Conservation (phyloP, 2,329 filamentous ascomycete species). For the Tolypocladium pustulatum region DNA sequence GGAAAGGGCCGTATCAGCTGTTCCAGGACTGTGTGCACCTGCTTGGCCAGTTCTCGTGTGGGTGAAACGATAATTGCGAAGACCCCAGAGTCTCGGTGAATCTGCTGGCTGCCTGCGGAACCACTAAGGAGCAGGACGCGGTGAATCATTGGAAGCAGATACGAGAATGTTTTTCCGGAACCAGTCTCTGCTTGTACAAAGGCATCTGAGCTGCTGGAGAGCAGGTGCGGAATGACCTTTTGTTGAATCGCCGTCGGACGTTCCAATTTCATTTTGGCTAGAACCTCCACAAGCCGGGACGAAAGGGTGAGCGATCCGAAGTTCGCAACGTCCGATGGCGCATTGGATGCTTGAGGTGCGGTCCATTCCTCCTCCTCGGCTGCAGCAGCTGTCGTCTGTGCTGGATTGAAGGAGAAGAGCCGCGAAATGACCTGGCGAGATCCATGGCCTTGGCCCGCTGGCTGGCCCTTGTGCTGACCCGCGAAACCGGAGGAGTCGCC, state of each 20-base stretch:
- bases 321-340: slow-evolving; percentile 73
- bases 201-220: slow-evolving; percentile 75
- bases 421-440: slow-evolving; percentile 67
- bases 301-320: slow-evolving; percentile 83
- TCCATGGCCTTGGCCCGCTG: slow-evolving; percentile 11
- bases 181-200: slow-evolving; percentile 97
- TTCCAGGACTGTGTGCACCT: slow-evolving; percentile 81
- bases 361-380: slow-evolving; percentile 38
- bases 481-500: slow-evolving; percentile 6
- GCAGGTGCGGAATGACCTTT: slow-evolving; percentile 69
- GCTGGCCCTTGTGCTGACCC: slow-evolving; percentile 11
- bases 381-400: slow-evolving; percentile 52
- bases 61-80: slow-evolving; percentile 93
- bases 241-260: slow-evolving; percentile 93
- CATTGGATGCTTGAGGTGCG: slow-evolving; percentile 72
- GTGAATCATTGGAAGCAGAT: slow-evolving; percentile 85
- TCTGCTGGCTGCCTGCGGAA: slow-evolving; percentile 37
- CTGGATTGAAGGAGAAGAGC: slow-evolving; percentile 83
- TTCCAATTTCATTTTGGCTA: slow-evolving; percentile 80
- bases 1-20: slow-evolving; percentile 79
- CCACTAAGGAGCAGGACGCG: slow-evolving; percentile 69
- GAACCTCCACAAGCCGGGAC: slow-evolving; percentile 66
- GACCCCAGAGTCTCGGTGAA: slow-evolving; percentile 77
- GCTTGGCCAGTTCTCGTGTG: slow-evolving; percentile 87
- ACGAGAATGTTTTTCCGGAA: slow-evolving; percentile 95